A percentile compares a stretch with the other conserved stretches of the same genome.
Evolutionary conservation across 108 stramenopile genomes (phyloP).

Genomic region (Cyclostephanos invisitatus): DNA sequence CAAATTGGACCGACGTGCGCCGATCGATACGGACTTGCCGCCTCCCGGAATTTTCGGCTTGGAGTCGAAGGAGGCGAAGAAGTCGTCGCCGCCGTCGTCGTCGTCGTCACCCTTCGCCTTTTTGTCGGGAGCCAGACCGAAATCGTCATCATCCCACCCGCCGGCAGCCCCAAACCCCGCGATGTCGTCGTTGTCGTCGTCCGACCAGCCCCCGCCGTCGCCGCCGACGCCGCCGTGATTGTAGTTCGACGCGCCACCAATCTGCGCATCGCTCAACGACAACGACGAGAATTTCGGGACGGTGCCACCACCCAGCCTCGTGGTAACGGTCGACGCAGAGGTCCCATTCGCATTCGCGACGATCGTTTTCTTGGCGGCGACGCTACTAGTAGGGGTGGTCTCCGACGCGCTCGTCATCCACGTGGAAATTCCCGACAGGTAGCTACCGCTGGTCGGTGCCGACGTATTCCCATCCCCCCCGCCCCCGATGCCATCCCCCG

Average conservation of each 20-base stretch:
- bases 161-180: not conserved
- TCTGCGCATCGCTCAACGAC: slow-evolving; percentile 57
- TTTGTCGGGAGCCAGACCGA: slow-evolving; percentile 11
- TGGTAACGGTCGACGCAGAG: slow-evolving; percentile 14
- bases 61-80: slow-evolving; percentile 66
- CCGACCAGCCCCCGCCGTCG: slow-evolving; percentile 24
- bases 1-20: not conserved
- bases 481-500: slow-evolving; percentile 6
- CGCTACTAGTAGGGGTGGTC: slow-evolving; percentile 10
- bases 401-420: slow-evolving; percentile 65
- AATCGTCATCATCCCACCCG: slow-evolving; percentile 15
- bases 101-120: slow-evolving; percentile 27
- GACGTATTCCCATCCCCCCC: slow-evolving; percentile 13
- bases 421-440: slow-evolving; percentile 70
- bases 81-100: too few species aligned
- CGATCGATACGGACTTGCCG: not conserved
- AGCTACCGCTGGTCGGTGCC: slow-evolving; percentile 53
- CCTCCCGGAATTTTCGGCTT: slow-evolving; percentile 20
- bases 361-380: slow-evolving; percentile 5
- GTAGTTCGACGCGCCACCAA: slow-evolving; percentile 49
- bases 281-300: slow-evolving; percentile 56
- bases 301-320: slow-evolving; percentile 22
- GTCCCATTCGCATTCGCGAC: slow-evolving; percentile 11
- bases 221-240: slow-evolving; percentile 7
- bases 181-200: slow-evolving; percentile 25